A percentile compares a stretch with the other conserved stretches of the same genome.
phyloP scores from a whole-genome alignment of 805 yeast genomes.

The Scheffersomyces coipomensis region DNA sequence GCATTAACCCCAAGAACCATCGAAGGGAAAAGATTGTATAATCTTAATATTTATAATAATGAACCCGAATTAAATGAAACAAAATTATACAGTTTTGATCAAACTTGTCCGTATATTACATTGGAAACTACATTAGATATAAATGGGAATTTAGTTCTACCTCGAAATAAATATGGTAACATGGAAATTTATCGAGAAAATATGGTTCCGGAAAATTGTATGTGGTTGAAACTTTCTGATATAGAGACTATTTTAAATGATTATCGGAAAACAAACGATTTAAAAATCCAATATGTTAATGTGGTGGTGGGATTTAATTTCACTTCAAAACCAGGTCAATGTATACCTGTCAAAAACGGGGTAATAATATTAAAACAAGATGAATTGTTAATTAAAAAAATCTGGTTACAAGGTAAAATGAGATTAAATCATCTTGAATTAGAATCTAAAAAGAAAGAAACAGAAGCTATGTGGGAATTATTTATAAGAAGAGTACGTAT shows the following conservation, averaged over 20 bases:
- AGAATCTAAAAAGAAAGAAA: not conserved
- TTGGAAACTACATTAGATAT: conserved; percentile 4
- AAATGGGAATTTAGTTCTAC: conserved; percentile 12
- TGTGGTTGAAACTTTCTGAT: conserved; percentile 22
- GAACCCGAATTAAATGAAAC: conserved; percentile 17
- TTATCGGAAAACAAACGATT: conserved; percentile 7
- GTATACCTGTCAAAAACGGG: conserved; percentile 27
- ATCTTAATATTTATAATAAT: conserved; percentile 14
- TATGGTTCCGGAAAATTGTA: conserved; percentile 31
- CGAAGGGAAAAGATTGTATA: conserved; percentile 15
- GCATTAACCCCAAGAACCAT: conserved; percentile 21
- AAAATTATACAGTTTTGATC: conserved; percentile 22
- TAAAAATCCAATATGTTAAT: conserved; percentile 21
- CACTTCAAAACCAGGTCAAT: conserved; percentile 17
- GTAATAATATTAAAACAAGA: conserved; percentile 21
- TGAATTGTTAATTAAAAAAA: conserved; percentile 14
- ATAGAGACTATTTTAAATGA: conserved; percentile 18
- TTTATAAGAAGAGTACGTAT: conserved; percentile 15
- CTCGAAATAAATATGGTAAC: conserved; percentile 29
- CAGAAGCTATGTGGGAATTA: conserved; percentile 9
- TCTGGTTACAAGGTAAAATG: conserved; percentile 24
- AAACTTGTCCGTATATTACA: conserved; percentile 25
- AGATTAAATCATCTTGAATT: not conserved
- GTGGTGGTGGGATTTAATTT: conserved; percentile 31
- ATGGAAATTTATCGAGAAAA: conserved; percentile 24